Evolutionary conservation across 176 grass and related monocot species (phyloP).

Genomic region (Miscanthus lutarioriparius): DNA sequence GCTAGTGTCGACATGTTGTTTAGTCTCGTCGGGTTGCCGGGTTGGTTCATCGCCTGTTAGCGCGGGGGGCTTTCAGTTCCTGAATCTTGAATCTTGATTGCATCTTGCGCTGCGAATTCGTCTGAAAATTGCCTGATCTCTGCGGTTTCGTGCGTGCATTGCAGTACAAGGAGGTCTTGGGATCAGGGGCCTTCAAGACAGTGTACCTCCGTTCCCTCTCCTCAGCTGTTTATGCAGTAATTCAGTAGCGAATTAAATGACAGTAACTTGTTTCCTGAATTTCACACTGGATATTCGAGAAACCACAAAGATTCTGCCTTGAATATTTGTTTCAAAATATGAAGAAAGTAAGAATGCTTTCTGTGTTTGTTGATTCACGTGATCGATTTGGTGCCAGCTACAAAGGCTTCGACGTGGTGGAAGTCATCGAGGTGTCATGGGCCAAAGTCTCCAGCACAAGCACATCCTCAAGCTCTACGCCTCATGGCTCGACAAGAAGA

Average conservation of each 20-base stretch:
- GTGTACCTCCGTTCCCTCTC: slow-evolving; percentile 43
- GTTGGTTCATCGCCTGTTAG: not conserved
- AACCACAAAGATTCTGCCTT: not conserved
- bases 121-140: not conserved
- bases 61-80: not conserved
- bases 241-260: not conserved
- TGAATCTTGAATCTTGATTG: not conserved
- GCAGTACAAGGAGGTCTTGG: slow-evolving; percentile 57
- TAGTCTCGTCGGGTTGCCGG: not conserved
- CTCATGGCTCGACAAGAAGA: slow-evolving; percentile 52
- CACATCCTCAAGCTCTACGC: slow-evolving; percentile 49
- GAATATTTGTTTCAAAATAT: not conserved
- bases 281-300: not conserved
- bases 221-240: not conserved
- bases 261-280: not conserved
- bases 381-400: slow-evolving; percentile 45
- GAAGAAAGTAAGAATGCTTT: not conserved
- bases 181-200: slow-evolving; percentile 52
- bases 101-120: not conserved
- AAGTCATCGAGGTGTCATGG: slow-evolving; percentile 65
- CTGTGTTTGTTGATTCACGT: slow-evolving; percentile 27
- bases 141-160: not conserved
- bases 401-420: slow-evolving; percentile 55
- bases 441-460: slow-evolving; percentile 50
- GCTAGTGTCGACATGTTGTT: not conserved